Evolutionary conservation across 2,329 filamentous ascomycete genomes (phyloP).

Genomic region (Alternaria sp.): DNA sequence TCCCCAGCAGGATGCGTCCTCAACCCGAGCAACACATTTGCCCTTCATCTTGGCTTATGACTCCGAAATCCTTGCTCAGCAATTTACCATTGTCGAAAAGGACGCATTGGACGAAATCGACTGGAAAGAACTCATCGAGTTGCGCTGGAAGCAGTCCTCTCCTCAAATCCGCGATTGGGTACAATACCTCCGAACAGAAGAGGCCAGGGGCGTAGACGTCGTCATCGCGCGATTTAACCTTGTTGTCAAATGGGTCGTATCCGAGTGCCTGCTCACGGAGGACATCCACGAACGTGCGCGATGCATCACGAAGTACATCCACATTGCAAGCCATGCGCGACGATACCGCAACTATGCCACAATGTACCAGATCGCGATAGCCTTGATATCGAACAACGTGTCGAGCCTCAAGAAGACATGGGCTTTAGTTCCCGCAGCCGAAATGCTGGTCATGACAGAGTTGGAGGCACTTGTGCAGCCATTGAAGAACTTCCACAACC

Average conservation of each 20-base stretch:
- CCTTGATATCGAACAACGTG: slow-evolving; percentile 76
- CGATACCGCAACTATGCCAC: slow-evolving; percentile 83
- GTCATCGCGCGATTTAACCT: slow-evolving; percentile 88
- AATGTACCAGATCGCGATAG: slow-evolving; percentile 80
- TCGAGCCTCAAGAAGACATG: slow-evolving; percentile 74
- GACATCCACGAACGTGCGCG: slow-evolving; percentile 75
- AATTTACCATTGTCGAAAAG: slow-evolving; percentile 86
- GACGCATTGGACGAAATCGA: slow-evolving; percentile 86
- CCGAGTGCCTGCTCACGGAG: slow-evolving; percentile 78
- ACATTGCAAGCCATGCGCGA: slow-evolving; percentile 79
- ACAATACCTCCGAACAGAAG: slow-evolving; percentile 75
- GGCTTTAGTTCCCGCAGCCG: slow-evolving; percentile 71
- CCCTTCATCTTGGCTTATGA: slow-evolving; percentile 85
- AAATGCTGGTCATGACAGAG: slow-evolving; percentile 71
- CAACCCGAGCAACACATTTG: slow-evolving; percentile 61
- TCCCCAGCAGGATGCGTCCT: slow-evolving; percentile 25
- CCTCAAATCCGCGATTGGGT: slow-evolving; percentile 79
- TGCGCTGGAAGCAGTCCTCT: slow-evolving; percentile 78
- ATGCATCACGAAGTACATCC: slow-evolving; percentile 81
- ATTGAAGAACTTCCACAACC: slow-evolving; percentile 77
- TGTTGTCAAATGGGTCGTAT: slow-evolving; percentile 86
- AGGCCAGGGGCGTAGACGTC: slow-evolving; percentile 79
- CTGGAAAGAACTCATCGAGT: slow-evolving; percentile 85
- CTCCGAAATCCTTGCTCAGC: slow-evolving; percentile 78
- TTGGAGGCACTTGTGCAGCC: slow-evolving; percentile 79